Evolutionary conservation across 1,284 basidiomycete genomes (phyloP).

Genomic region (Rhodotorula sp.): DNA sequence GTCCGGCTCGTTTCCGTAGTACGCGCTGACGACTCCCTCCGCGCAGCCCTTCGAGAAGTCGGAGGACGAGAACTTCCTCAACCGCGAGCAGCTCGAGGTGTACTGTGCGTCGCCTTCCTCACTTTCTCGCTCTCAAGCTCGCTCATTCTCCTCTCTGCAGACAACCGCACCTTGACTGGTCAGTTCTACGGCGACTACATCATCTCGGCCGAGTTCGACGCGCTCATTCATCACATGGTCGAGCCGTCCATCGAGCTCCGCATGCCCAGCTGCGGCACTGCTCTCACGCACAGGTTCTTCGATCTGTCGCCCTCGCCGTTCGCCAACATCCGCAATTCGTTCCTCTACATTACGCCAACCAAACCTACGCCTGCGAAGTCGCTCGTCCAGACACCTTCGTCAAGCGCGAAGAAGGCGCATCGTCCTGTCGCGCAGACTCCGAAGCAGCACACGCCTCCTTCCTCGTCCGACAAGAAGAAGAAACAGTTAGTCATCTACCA

Average conservation of each 20-base stretch:
- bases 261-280: slow-evolving; percentile 60
- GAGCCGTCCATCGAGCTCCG: slow-evolving; percentile 69
- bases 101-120: slow-evolving; percentile 65
- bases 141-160: too few relatives aligned
- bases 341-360: neutral
- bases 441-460: neutral
- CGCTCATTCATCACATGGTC: slow-evolving; percentile 69
- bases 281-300: slow-evolving; percentile 69
- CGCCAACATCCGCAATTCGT: neutral
- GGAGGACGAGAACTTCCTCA: slow-evolving; percentile 74
- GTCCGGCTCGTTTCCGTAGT: too few relatives aligned
- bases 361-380: neutral
- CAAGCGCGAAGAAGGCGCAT: neutral
- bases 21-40: neutral
- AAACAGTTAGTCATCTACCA: slow-evolving; percentile 1
- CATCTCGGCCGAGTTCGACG: slow-evolving; percentile 61
- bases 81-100: slow-evolving; percentile 70
- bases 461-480: neutral
- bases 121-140: neutral
- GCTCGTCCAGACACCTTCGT: neutral
- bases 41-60: slow-evolving; percentile 72
- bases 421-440: too few relatives aligned
- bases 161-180: slow-evolving; percentile 61
- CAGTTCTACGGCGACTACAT: slow-evolving; percentile 76
- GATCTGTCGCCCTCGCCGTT: slow-evolving; percentile 7